These are phyloP conservation scores for Ophiostoma ips DNA, from an alignment of 2,329 filamentous ascomycete species.

Conservation along the genomic window DNA sequence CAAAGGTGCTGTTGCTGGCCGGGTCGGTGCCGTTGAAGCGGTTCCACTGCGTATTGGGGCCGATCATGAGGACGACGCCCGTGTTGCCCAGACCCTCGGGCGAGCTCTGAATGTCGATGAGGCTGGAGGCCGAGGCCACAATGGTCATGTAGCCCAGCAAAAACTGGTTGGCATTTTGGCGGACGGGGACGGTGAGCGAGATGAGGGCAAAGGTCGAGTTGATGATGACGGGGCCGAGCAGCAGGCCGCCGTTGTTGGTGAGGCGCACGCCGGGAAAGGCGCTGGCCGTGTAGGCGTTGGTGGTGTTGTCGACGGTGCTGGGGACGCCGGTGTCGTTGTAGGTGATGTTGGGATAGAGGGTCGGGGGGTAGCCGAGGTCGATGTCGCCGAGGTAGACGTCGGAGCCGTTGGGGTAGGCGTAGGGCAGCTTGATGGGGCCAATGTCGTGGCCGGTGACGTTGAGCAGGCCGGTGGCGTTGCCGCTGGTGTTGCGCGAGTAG, in stretches of 20 bases:
- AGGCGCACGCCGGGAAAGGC: slow-evolving; percentile 38
- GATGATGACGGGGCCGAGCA: slow-evolving; percentile 61
- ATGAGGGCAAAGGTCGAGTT: slow-evolving; percentile 63
- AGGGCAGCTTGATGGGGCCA: slow-evolving; percentile 47
- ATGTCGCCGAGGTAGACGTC: slow-evolving; percentile 46
- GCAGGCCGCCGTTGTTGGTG: slow-evolving; percentile 40
- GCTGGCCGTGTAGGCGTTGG: slow-evolving; percentile 30
- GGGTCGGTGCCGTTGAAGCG: slow-evolving; percentile 35
- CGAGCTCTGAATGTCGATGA: slow-evolving; percentile 48
- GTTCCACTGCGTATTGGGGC: slow-evolving; percentile 53
- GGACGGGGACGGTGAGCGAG: slow-evolving; percentile 68
- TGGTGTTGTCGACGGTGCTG: slow-evolving; percentile 27
- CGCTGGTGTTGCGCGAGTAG: slow-evolving; percentile 54
- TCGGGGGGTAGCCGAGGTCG: slow-evolving; percentile 52
- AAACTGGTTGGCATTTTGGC: slow-evolving; percentile 48
- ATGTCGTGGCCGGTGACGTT: slow-evolving; percentile 44
- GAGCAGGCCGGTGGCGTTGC: slow-evolving; percentile 40
- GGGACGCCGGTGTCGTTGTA: slow-evolving; percentile 35
- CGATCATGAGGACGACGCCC: slow-evolving; percentile 57
- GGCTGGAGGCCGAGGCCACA: slow-evolving; percentile 51
- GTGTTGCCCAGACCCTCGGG: slow-evolving; percentile 56
- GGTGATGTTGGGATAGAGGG: slow-evolving; percentile 67
- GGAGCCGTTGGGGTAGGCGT: slow-evolving; percentile 41
- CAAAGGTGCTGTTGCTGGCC: slow-evolving; percentile 33
- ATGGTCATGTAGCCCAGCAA: slow-evolving; percentile 76